Conservation (phyloP, 2,329 filamentous ascomycete genomes). For the Madurella mycetomatis region DNA sequence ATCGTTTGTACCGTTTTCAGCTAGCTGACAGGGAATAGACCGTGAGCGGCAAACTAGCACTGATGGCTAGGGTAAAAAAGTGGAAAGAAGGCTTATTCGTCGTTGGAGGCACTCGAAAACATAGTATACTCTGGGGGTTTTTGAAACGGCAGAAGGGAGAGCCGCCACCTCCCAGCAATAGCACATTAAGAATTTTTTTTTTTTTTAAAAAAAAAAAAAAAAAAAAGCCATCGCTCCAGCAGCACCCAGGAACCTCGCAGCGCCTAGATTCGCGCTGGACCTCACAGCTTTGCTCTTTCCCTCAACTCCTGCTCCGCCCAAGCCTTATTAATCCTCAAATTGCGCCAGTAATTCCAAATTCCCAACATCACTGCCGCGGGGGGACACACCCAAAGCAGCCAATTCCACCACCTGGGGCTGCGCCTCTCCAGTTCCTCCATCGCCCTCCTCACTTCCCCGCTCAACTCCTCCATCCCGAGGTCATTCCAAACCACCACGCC, state of each 20-base stretch:
- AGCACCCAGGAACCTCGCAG: background rate
- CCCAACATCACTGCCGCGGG: conserved; percentile 67
- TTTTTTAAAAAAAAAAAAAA: too few species aligned
- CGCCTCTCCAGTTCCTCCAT: conserved; percentile 57
- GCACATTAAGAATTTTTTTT: too few species aligned
- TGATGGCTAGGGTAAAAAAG: too few species aligned
- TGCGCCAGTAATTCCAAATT: conserved; percentile 68
- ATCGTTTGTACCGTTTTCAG: too few species aligned
- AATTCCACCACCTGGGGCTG: conserved; percentile 83
- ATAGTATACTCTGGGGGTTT: too few species aligned
- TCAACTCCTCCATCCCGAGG: conserved; percentile 64
- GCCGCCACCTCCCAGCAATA: too few species aligned
- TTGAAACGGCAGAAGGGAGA: too few species aligned
- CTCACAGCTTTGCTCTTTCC: conserved; percentile 41
- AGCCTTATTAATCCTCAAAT: conserved; percentile 61
- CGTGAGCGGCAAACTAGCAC: too few species aligned
- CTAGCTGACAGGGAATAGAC: too few species aligned
- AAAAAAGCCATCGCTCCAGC: background rate
- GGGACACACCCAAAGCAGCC: conserved; percentile 63
- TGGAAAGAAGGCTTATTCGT: too few species aligned
- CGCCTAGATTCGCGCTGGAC: background rate
- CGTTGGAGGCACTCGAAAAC: too few species aligned
- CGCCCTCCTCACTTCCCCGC: conserved; percentile 59
- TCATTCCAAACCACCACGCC: conserved; percentile 94
- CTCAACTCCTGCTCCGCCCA: conserved; percentile 61